phyloP scores from a whole-genome alignment of 1,139 yeast species.

The Hemisphaericaspora lyxosophila region DNA sequence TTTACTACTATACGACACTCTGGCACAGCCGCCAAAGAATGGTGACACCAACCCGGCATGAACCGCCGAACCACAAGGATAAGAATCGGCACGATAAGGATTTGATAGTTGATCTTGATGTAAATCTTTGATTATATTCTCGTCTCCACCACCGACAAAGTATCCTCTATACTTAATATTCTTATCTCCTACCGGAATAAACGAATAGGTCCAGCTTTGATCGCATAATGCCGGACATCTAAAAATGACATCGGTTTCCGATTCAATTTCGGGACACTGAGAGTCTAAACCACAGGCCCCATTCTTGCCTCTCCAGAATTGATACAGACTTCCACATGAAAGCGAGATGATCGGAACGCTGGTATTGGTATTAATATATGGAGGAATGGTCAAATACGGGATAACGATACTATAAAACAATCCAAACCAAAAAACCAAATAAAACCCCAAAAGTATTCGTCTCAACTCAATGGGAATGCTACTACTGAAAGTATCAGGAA shows the following conservation, averaged over 20 bases:
- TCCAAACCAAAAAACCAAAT: slow-evolving; percentile 38
- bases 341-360: slow-evolving; percentile 28
- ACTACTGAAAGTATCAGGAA: slow-evolving; percentile 41
- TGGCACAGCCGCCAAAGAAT: slow-evolving; percentile 77
- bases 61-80: slow-evolving; percentile 85
- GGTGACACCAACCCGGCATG: slow-evolving; percentile 82
- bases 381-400: slow-evolving; percentile 42
- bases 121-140: slow-evolving; percentile 1
- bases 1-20: slow-evolving; percentile 57
- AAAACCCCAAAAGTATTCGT: slow-evolving; percentile 30
- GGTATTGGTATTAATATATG: slow-evolving; percentile 21
- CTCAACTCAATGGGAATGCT: slow-evolving; percentile 29
- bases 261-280: slow-evolving; percentile 46
- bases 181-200: slow-evolving; percentile 72
- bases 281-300: slow-evolving; percentile 77
- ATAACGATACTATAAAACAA: slow-evolving; percentile 27
- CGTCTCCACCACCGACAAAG: slow-evolving; percentile 52
- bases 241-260: slow-evolving; percentile 47
- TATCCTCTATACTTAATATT: slow-evolving; percentile 69
- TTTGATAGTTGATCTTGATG: slow-evolving; percentile 35
- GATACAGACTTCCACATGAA: slow-evolving; percentile 38
- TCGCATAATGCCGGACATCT: slow-evolving; percentile 91
- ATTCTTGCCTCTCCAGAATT: slow-evolving; percentile 73
- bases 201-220: slow-evolving; percentile 73
- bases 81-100: slow-evolving; percentile 87